Evolutionary conservation across 805 yeast species (phyloP), one percentile per base, ranked within the genome.

Genomic region (Kodamaea kaohsiungensis): DNA sequence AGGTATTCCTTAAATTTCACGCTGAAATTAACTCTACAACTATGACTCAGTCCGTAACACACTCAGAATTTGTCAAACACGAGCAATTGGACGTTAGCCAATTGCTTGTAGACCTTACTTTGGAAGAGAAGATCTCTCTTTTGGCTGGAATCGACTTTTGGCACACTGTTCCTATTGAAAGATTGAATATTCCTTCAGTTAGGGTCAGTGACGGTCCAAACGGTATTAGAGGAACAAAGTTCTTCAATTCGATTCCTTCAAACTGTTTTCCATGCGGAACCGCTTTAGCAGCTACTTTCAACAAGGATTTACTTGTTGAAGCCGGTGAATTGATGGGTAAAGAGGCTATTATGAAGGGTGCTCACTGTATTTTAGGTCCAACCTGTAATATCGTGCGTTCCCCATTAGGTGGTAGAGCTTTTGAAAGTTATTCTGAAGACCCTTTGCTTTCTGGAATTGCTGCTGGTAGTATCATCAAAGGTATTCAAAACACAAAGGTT

Each of bases 241-340:
- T 82, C 61, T 80, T 82, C 61, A 70, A 78, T 56, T 74, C 81
- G 39, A 70, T 73, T 19, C 84, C 84, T 8, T 74, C 86, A 39
- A 85, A 82, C 55, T 82, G 86, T 58, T 75, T 84, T 59, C 86
- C 87, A 7, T 78, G 82, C 62, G 88, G 87, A 33, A 81, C 88
- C 9, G 87, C 76, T 3, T 62, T 84, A 62, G 87, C 83, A 1
- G 67, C 87, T 3, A 79, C 86, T 25, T 84, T 79, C 67, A 76
- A 84, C 66, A 74, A 76, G 61, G 79, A 76, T 4, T 67, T 84
- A 56, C 67, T 83, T 35, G 53, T 60, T n/a, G 63, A 76, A 53
- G 82, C 81, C 18, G 88, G 88, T 54, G 59, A 65, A 35, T 65
- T 82, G 53, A 79, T 83, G 80, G 86, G 79, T 27, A 61, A 63